phyloP scores from a whole-genome alignment of 768 basidiomycete genomes.

The Guyanaporus albipodus region DNA sequence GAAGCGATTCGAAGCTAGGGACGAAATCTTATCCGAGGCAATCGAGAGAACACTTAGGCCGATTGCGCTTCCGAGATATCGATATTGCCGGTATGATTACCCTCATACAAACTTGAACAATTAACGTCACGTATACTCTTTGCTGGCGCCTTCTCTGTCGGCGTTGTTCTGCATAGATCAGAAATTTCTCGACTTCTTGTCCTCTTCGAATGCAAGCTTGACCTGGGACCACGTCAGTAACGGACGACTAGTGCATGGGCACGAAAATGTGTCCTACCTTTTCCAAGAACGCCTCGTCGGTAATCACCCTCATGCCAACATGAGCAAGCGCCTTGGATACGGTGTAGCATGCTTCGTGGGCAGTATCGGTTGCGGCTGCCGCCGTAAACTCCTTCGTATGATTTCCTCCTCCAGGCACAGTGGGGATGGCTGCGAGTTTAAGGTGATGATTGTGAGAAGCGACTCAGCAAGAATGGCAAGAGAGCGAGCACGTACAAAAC shows the following conservation, averaged over 20 bases:
- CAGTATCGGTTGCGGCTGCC: slow-evolving; percentile 53
- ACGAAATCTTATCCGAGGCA: too few species aligned
- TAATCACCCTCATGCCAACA: slow-evolving; percentile 62
- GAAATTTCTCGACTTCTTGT: slow-evolving; percentile 23
- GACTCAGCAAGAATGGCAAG: neutral
- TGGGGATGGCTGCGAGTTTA: slow-evolving; percentile 62
- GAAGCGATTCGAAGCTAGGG: too few species aligned
- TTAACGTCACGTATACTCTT: too few species aligned
- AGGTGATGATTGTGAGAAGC: neutral
- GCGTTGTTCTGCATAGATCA: too few species aligned
- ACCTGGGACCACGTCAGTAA: slow-evolving; percentile 34
- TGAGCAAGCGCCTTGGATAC: slow-evolving; percentile 70
- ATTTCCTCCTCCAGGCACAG: slow-evolving; percentile 66
- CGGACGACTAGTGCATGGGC: neutral
- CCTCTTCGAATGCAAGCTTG: slow-evolving; percentile 46
- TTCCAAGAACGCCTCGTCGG: slow-evolving; percentile 60
- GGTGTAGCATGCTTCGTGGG: slow-evolving; percentile 65
- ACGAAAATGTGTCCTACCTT: slow-evolving; percentile 38
- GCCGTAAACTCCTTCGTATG: slow-evolving; percentile 69
- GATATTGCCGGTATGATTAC: neutral
- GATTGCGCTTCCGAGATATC: neutral
- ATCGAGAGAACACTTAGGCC: too few species aligned
- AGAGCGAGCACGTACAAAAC: slow-evolving; percentile 36
- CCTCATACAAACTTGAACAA: neutral
- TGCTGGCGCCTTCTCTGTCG: too few species aligned